These are phyloP conservation scores for Myxozyma udenii DNA, from an alignment of 805 yeast genomes.

Conservation along the genomic window DNA sequence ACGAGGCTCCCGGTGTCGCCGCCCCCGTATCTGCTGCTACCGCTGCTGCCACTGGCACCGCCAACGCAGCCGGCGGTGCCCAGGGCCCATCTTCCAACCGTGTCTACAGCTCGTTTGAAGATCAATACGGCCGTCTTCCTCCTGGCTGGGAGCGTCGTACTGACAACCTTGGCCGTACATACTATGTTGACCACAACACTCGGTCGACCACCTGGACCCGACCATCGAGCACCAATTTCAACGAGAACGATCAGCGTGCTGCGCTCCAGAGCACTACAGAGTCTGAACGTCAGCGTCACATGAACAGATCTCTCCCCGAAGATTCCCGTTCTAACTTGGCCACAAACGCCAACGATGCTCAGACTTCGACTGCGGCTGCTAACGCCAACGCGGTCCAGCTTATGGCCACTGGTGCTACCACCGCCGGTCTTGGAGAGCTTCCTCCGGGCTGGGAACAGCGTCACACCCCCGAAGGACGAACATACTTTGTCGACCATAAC, in stretches of 20 bases:
- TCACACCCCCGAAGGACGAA: slow-evolving; percentile 95
- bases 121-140: slow-evolving; percentile 92
- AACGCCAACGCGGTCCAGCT: slow-evolving; percentile 42
- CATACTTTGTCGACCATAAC: slow-evolving; percentile 97
- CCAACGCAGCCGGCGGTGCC: slow-evolving; percentile 13
- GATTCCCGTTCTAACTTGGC: slow-evolving; percentile 42
- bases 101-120: slow-evolving; percentile 91
- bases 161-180: slow-evolving; percentile 94
- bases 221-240: slow-evolving; percentile 79
- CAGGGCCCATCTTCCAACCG: slow-evolving; percentile 39
- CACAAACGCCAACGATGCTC: slow-evolving; percentile 3
- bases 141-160: slow-evolving; percentile 99
- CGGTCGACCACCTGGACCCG: slow-evolving; percentile 99
- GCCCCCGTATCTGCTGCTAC: slow-evolving; percentile 31
- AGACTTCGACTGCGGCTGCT: slow-evolving; percentile 15
- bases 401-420: slow-evolving; percentile 81
- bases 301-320: slow-evolving; percentile 85
- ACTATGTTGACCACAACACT: slow-evolving; percentile 96
- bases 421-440: slow-evolving; percentile 92
- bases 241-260: slow-evolving; percentile 63
- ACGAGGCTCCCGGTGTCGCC: slow-evolving; percentile 30
- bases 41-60: slow-evolving; percentile 29
- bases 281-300: slow-evolving; percentile 85
- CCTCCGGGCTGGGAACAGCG: slow-evolving; percentile 99
- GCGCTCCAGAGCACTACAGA: slow-evolving; percentile 61